These are phyloP conservation scores for Sporisorium graminicola DNA, from an alignment of 1,284 basidiomycete genomes.

Conservation along the genomic window DNA sequence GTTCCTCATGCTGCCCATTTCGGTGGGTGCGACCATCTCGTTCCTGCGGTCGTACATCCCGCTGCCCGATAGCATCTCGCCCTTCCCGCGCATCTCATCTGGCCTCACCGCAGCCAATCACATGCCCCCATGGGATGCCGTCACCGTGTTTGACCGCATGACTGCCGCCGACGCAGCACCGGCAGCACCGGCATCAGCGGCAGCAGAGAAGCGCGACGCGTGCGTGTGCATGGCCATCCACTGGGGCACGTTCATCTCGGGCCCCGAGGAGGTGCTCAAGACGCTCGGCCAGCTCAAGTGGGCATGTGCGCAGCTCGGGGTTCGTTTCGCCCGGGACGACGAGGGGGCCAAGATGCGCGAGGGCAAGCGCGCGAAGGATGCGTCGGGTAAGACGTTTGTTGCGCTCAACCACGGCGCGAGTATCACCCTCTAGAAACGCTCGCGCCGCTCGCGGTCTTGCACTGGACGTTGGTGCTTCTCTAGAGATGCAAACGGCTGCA, in stretches of 20 bases:
- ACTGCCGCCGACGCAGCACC: too few species aligned
- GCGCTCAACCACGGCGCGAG: slow-evolving; percentile 48
- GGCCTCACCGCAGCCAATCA: slow-evolving; percentile 65
- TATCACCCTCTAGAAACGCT: slow-evolving; percentile 17
- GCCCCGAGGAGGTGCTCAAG: slow-evolving; percentile 45
- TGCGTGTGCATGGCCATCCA: slow-evolving; percentile 42
- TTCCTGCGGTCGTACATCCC: slow-evolving; percentile 63
- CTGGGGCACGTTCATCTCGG: slow-evolving; percentile 51
- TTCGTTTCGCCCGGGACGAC: slow-evolving; percentile 19
- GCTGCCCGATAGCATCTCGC: slow-evolving; percentile 50
- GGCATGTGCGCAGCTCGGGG: slow-evolving; percentile 28
- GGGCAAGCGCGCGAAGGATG: too few species aligned
- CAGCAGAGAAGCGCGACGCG: background rate
- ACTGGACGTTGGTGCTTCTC: background rate
- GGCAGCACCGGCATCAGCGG: too few species aligned
- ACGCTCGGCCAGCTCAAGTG: slow-evolving; percentile 42
- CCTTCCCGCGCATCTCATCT: slow-evolving; percentile 54
- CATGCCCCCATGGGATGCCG: slow-evolving; percentile 64
- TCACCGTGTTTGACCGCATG: slow-evolving; percentile 54
- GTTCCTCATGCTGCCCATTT: slow-evolving; percentile 62
- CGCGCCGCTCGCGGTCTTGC: background rate
- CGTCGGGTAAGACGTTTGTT: slow-evolving; percentile 34
- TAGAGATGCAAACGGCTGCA: background rate
- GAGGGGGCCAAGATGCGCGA: background rate
- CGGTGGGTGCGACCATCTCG: slow-evolving; percentile 66